Percentiles rank a stretch among this genome's conserved stretches.
phyloP scores from a whole-genome alignment of 1,284 basidiomycete species.

The Ustilago hordei region DNA sequence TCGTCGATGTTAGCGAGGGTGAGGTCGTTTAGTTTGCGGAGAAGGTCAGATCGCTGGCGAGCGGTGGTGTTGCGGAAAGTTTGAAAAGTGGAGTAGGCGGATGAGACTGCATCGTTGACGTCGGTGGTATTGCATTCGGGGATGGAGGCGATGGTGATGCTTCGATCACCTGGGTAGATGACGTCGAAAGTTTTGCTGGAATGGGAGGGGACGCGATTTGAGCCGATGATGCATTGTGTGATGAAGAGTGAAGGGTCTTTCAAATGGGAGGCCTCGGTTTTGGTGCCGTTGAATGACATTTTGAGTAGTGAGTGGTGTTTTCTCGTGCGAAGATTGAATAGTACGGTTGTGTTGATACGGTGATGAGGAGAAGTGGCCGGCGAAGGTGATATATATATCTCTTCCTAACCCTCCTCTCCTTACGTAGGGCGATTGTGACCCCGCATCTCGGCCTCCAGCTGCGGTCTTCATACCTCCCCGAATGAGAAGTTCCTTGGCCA shows the following conservation, averaged over 20 bases:
- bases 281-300: slow-evolving; percentile 24
- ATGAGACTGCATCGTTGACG: slow-evolving; percentile 35
- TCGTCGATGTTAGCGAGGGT: slow-evolving; percentile 41
- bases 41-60: slow-evolving; percentile 30
- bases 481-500: no score
- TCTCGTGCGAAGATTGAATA: no score
- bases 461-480: neutral
- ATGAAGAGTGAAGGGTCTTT: slow-evolving; percentile 41
- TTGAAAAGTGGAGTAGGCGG: slow-evolving; percentile 25
- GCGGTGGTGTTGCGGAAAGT: slow-evolving; percentile 26
- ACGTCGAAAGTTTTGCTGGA: slow-evolving; percentile 37
- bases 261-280: slow-evolving; percentile 24
- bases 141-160: slow-evolving; percentile 17
- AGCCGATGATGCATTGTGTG: slow-evolving; percentile 34
- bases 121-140: slow-evolving; percentile 40
- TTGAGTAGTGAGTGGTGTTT: neutral
- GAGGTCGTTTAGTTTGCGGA: slow-evolving; percentile 43
- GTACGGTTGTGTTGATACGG: no score
- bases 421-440: neutral
- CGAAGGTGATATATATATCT: no score
- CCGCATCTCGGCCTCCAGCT: slow-evolving; percentile 3
- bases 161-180: slow-evolving; percentile 30
- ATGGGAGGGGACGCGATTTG: slow-evolving; percentile 23
- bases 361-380: no score
- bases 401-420: no score